Evolutionary conservation across 495 filamentous ascomycete genomes (phyloP).

Genomic region (Melanomma pulvis-pyrius): DNA sequence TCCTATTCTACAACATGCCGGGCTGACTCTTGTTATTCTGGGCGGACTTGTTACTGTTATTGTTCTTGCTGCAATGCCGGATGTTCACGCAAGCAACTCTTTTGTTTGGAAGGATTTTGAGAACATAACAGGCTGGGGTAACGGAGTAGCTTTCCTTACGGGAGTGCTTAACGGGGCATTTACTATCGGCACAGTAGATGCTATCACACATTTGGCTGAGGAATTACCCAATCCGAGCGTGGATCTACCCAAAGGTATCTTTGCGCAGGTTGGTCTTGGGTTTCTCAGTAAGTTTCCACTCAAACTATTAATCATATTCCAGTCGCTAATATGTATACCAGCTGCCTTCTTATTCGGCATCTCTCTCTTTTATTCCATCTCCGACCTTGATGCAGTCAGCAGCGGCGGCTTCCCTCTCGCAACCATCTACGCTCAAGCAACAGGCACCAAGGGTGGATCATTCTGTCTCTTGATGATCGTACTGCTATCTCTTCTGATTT

Average conservation of each 20-base stretch:
- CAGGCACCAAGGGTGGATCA: constrained; percentile 58
- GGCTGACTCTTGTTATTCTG: constrained; percentile 63
- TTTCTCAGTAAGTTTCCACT: constrained; percentile 50
- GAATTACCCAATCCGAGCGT: constrained; percentile 69
- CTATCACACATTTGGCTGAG: constrained; percentile 74
- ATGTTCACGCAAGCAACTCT: constrained; percentile 40
- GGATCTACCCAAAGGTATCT: constrained; percentile 61
- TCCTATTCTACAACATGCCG: constrained; percentile 64
- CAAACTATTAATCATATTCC: neutral
- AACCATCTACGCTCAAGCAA: constrained; percentile 78
- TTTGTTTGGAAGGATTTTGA: constrained; percentile 44
- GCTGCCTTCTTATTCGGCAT: constrained; percentile 73
- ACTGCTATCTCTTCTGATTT: constrained; percentile 65
- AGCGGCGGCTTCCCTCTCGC: constrained; percentile 69
- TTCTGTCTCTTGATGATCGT: constrained; percentile 72
- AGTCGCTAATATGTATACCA: neutral
- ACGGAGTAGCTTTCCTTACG: constrained; percentile 75
- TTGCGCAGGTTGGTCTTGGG: constrained; percentile 52
- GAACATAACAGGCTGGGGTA: constrained; percentile 62
- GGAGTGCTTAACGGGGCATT: constrained; percentile 89
- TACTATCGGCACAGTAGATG: constrained; percentile 77
- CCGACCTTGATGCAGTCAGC: constrained; percentile 63
- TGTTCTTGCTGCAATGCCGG: constrained; percentile 74
- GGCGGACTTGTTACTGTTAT: constrained; percentile 70
- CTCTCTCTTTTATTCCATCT: constrained; percentile 72